Percentiles rank a stretch among this genome's conserved stretches.
Evolutionary conservation across 345 rosid genomes (phyloP).

Genomic region (Moricandia arvensis): DNA sequence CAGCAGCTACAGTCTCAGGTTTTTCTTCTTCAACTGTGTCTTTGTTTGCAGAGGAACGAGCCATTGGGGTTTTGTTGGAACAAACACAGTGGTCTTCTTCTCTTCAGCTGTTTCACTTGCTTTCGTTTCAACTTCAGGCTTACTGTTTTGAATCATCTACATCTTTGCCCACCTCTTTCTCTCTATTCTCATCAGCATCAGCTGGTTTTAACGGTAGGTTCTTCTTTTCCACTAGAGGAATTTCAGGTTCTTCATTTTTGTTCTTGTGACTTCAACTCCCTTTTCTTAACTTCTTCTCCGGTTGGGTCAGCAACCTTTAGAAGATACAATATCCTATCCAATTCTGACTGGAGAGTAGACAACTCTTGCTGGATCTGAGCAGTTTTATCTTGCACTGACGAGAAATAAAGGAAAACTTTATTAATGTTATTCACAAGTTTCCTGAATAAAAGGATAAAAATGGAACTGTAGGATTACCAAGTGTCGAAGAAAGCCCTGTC

Average conservation of each 20-base stretch:
- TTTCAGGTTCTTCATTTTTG: slow-evolving; percentile 38
- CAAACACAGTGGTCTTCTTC: slow-evolving; percentile 45
- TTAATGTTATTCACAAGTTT: not conserved
- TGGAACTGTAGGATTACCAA: slow-evolving; percentile 45
- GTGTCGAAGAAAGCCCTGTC: slow-evolving; percentile 85
- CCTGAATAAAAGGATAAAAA: not conserved
- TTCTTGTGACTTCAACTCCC: slow-evolving; percentile 49
- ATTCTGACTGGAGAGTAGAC: slow-evolving; percentile 62
- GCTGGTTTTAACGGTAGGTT: slow-evolving; percentile 37
- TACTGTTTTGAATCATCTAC: slow-evolving; percentile 24
- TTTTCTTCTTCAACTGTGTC: slow-evolving; percentile 42
- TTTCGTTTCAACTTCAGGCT: slow-evolving; percentile 44
- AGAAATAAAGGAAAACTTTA: not conserved
- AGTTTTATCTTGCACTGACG: slow-evolving; percentile 71
- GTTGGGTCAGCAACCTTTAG: slow-evolving; percentile 91
- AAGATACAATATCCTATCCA: slow-evolving; percentile 67
- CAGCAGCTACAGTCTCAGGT: slow-evolving; percentile 34
- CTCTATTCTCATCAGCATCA: slow-evolving; percentile 29
- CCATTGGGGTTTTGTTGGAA: slow-evolving; percentile 80
- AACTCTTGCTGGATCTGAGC: slow-evolving; percentile 61
- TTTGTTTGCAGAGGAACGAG: slow-evolving; percentile 67
- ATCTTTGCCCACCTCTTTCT: slow-evolving; percentile 36
- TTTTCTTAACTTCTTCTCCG: slow-evolving; percentile 72
- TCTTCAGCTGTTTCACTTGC: slow-evolving; percentile 41
- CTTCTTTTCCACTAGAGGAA: slow-evolving; percentile 40